phyloP scores from a whole-genome alignment of 768 basidiomycete genomes.

The Xerocomus spinulosus region DNA sequence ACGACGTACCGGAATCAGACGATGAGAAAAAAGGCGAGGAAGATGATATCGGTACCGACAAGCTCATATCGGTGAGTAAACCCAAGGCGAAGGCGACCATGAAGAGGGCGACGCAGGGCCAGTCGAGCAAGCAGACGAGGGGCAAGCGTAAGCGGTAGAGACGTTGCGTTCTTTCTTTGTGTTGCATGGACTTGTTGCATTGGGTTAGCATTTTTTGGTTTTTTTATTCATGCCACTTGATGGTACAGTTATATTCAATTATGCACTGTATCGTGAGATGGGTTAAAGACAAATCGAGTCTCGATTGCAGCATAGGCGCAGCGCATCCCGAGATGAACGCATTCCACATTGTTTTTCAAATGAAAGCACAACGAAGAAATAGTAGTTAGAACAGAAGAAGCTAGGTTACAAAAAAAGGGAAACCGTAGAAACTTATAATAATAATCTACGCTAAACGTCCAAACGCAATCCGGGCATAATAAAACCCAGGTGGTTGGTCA shows the following conservation, averaged over 20 bases:
- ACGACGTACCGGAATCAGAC: slow-evolving; percentile 45
- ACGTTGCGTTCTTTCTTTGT: too few species aligned
- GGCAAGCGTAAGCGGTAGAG: slow-evolving; percentile 16
- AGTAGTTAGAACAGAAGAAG: background rate
- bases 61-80: slow-evolving; percentile 55
- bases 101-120: background rate
- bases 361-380: background rate
- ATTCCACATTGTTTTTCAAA: background rate
- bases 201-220: too few species aligned
- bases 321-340: background rate
- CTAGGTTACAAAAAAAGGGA: slow-evolving; percentile 20
- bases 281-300: too few species aligned
- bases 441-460: slow-evolving; percentile 19
- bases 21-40: slow-evolving; percentile 36
- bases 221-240: too few species aligned
- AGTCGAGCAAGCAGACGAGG: slow-evolving; percentile 14
- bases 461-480: too few species aligned
- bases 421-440: slow-evolving; percentile 12
- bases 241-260: too few species aligned
- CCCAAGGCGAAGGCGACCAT: slow-evolving; percentile 1
- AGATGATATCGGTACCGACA: slow-evolving; percentile 50
- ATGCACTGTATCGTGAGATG: too few species aligned
- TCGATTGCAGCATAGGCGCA: too few species aligned
- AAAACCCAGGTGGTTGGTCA: too few species aligned
- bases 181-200: too few species aligned